Base-by-base conservation (phyloP, 208 protist species). In the Lotmaria passim region DNA sequence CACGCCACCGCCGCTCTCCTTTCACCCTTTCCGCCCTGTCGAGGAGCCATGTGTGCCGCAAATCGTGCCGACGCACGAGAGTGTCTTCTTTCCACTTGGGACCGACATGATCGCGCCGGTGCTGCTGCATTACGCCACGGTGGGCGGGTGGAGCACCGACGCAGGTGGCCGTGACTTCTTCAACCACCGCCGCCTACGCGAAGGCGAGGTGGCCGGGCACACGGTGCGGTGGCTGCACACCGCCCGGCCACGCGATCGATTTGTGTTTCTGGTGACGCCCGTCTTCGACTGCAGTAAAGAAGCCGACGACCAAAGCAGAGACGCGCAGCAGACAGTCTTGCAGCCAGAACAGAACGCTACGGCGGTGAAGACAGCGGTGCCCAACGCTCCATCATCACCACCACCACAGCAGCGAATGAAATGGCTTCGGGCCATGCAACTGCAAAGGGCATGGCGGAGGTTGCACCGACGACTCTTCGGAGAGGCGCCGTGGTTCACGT, bases 241-340 rank as follows among this genome's bases (percentile, higher is more conserved):
- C 36, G 85, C 85, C 1, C 48, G 48, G 47, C 86, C 85, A 44
- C 83, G 82, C 21, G 71, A 90, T 61, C 61, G 60, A 4, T 90
- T 94, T 58, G 86, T 91, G 7, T 91, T 94, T 73, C 34, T 91
- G 19, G 73, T 94, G 21, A 81, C 81, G 8, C 88, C 88, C 6
- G 88, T 93, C 6, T 68, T 74, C 34, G 24, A 63, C 23, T 11
- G 41, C 24, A 41, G 38, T n/a, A 26, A 47, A n/a, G 33, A 3
- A 30, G 38, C 17, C 8, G 24, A 47, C 4, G 17, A 3, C 6
- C 23, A n/a, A 43, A 41, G 23, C 19, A 43, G 5, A 23, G 33
- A 1, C 3, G n/a, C n/a, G n/a, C n/a, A n/a, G n/a, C n/a, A n/a
- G n/a, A n/a, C n/a, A n/a, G n/a, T n/a, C n/a, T n/a, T n/a, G n/a